A percentile compares a stretch with the other conserved stretches of the same genome.
phyloP scores from a whole-genome alignment of 495 filamentous ascomycete species.

The Pseudevernia furfuracea region DNA sequence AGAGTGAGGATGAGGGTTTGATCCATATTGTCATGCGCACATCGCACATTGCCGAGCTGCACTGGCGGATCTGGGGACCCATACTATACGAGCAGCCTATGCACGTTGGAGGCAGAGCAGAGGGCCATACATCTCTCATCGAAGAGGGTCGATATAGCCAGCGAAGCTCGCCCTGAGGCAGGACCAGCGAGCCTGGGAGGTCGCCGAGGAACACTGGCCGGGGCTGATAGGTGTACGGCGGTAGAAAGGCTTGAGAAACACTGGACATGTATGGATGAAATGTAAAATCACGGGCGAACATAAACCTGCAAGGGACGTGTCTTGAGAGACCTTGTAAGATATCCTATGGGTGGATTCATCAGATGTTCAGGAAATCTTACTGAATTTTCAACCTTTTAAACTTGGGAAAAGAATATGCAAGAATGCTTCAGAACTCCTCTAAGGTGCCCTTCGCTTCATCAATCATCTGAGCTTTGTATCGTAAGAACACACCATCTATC shows the following conservation, averaged over 20 bases:
- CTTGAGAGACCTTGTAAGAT: not conserved
- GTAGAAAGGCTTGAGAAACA: not conserved
- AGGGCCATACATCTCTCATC: not conserved
- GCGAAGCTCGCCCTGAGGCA: not conserved
- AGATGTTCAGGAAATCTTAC: not conserved
- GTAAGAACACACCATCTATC: not conserved
- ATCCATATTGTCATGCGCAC: slow-evolving; percentile 58
- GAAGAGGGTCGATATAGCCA: not conserved
- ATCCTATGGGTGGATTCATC: not conserved
- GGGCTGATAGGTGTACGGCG: not conserved
- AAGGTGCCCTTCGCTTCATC: not conserved
- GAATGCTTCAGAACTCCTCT: not conserved
- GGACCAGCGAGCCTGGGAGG: not conserved
- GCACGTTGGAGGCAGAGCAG: not conserved
- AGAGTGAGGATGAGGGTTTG: slow-evolving; percentile 3
- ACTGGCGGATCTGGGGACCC: slow-evolving; percentile 82
- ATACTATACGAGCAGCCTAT: slow-evolving; percentile 46
- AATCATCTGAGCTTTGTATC: not conserved
- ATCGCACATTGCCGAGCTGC: slow-evolving; percentile 70
- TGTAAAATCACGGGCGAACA: not conserved
- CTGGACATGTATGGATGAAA: not conserved
- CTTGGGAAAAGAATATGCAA: not conserved
- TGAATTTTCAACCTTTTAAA: not conserved
- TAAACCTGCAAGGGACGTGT: not conserved
- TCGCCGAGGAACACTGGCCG: not conserved